These are phyloP conservation scores for Oehlia diaphana DNA, from an alignment of 192 early-diverging fungal species.

Conservation along the genomic window DNA sequence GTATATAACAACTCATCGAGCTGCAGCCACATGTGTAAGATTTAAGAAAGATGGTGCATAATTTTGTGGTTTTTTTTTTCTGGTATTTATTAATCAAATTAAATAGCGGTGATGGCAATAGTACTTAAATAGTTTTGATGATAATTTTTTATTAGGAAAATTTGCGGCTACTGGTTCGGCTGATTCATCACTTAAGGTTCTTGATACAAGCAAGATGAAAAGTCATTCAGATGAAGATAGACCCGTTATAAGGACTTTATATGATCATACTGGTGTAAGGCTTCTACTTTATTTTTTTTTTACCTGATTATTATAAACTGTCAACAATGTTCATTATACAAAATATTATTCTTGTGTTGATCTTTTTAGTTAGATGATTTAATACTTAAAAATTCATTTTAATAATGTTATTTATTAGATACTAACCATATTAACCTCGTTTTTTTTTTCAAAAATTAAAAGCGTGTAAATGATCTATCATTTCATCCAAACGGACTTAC, in stretches of 20 bases:
- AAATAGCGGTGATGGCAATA: no score
- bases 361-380: no score
- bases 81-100: no score
- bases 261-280: slow-evolving; percentile 73
- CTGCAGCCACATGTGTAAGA: slow-evolving; percentile 60
- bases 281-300: no score
- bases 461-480: slow-evolving; percentile 76
- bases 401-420: no score
- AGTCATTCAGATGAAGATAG: slow-evolving; percentile 72
- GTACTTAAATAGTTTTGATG: no score
- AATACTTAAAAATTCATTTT: no score
- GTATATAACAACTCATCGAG: slow-evolving; percentile 82
- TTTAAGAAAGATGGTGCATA: slow-evolving; percentile 64
- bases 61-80: background rate
- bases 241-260: slow-evolving; percentile 86
- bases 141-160: slow-evolving; percentile 43
- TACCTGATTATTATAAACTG: no score
- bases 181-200: slow-evolving; percentile 87
- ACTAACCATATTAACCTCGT: background rate
- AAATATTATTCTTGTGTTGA: no score
- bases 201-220: slow-evolving; percentile 84
- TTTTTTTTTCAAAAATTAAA: background rate
- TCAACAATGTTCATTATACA: no score
- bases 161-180: slow-evolving; percentile 88
- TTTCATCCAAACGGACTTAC: slow-evolving; percentile 94